Conservation (phyloP, 2,329 filamentous ascomycete species). For the Camillea tinctor region DNA sequence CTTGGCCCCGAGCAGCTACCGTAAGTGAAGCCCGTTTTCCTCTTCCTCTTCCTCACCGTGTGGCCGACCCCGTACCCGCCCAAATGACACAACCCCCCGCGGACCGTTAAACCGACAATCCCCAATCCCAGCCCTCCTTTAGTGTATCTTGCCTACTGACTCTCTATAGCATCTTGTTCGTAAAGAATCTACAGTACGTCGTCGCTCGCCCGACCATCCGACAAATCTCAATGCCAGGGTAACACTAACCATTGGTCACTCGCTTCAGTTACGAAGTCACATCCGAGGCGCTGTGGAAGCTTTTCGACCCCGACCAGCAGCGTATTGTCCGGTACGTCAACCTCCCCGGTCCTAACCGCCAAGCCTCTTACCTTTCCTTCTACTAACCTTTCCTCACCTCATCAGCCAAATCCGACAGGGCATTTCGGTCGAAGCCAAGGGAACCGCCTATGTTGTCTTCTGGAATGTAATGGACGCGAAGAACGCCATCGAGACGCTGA, state of each 20-base stretch:
- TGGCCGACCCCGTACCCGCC: slow-evolving; percentile 16
- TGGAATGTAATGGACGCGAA: slow-evolving; percentile 99
- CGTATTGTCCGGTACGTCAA: slow-evolving; percentile 32
- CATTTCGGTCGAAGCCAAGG: slow-evolving; percentile 95
- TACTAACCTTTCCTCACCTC: slow-evolving; percentile 18
- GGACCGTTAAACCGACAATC: slow-evolving; percentile 12
- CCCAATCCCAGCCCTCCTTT: slow-evolving; percentile 23
- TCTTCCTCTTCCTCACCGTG: no score
- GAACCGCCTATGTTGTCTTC: slow-evolving; percentile 98
- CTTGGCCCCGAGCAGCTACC: slow-evolving; percentile 99
- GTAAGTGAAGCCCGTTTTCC: slow-evolving; percentile 61
- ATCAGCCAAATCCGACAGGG: slow-evolving; percentile 94
- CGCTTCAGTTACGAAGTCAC: slow-evolving; percentile 99
- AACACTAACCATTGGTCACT: slow-evolving; percentile 14
- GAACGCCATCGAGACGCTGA: slow-evolving; percentile 97
- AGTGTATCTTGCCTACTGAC: slow-evolving; percentile 36
- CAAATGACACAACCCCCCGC: slow-evolving; percentile 18
- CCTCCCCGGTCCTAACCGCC: background rate
- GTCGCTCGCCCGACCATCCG: background rate
- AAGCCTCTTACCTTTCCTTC: slow-evolving; percentile 35
- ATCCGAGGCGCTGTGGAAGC: slow-evolving; percentile 95
- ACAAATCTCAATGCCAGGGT: slow-evolving; percentile 3
- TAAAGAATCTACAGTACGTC: slow-evolving; percentile 95
- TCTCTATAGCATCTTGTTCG: slow-evolving; percentile 88
- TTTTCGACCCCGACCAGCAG: slow-evolving; percentile 62